Base-by-base conservation (phyloP, 768 basidiomycete genomes). In the Sutorius australiensis region DNA sequence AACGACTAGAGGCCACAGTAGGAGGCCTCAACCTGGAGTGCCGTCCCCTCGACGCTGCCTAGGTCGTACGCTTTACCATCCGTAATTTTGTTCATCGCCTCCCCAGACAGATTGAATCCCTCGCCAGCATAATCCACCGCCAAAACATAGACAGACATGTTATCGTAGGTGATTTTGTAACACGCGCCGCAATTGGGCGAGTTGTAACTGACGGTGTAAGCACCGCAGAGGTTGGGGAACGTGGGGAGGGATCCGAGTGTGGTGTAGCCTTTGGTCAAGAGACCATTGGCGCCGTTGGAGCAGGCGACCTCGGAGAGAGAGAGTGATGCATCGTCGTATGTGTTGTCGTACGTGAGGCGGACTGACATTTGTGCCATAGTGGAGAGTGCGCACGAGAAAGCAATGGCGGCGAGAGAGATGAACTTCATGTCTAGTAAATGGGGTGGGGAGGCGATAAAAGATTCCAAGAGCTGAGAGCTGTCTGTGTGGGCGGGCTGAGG, bases 81-180 rank as follows among this genome's bases (percentile, higher is more conserved):
- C 11, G 83, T 84, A 54, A 84, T 63, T 13, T 58, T 60, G 54
- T 84, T 76, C 80, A 84, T 79, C n/a, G 82, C 81, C 21, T 61
- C 67, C 56, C 75, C 59, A 0, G 80, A 75, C 30, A 84, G 64
- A 51, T 79, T 80, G 58, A 80, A 82, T 6, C 73, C 76, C 0
- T 57, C 55, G 3, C 3, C 27, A 10, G 60, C 56, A 16, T 44
- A 43, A 34, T 72, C 73, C 10, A 73, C 61, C 6, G 70, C 72
- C 49, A 68, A 51, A 5, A 65, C 44, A 11, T 17, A 2, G 37
- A 74, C 33, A 2, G 58, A 62, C 8, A 5, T 58, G 30, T 16
- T 42, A 3, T 41, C 50, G 36, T 67, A 72, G 5, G 66, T 72
- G 49, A 72, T 37, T 1, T 60, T 3, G 46, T 67, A 71, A 36